Percentiles rank a stretch among this genome's conserved stretches.
These are phyloP conservation scores for Fusarium buharicum DNA, from an alignment of 2,329 filamentous ascomycete species.

Conservation along the genomic window DNA sequence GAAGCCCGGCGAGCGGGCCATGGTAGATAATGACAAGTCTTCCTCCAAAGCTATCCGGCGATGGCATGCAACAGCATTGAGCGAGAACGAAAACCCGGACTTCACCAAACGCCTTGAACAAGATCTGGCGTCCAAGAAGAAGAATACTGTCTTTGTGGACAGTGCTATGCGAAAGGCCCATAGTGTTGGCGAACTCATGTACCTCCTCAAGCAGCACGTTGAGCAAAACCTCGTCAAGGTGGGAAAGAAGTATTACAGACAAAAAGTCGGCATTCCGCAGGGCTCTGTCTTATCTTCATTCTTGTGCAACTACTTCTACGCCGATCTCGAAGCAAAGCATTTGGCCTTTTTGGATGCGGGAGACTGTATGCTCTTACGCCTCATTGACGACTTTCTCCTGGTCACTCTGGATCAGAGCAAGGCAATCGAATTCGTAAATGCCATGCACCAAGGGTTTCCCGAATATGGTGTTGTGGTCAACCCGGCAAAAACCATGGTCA, in stretches of 20 bases:
- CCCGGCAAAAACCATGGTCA: constrained; percentile 81
- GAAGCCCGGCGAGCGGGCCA: constrained; percentile 56
- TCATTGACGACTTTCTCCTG: constrained; percentile 94
- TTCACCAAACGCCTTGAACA: constrained; percentile 60
- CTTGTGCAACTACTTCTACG: constrained; percentile 96
- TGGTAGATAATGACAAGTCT: constrained; percentile 31
- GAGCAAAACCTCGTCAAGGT: constrained; percentile 86
- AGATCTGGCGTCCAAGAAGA: constrained; percentile 57
- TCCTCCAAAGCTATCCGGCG: constrained; percentile 55
- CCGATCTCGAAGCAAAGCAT: constrained; percentile 78
- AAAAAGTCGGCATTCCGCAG: constrained; percentile 90
- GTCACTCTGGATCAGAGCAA: constrained; percentile 76
- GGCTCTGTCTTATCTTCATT: constrained; percentile 88
- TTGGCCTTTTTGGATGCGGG: constrained; percentile 70
- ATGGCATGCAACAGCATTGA: constrained; percentile 65
- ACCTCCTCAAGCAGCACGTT: constrained; percentile 83
- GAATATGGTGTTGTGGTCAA: constrained; percentile 85
- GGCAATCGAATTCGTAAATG: constrained; percentile 76
- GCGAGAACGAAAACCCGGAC: constrained; percentile 53
- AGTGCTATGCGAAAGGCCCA: constrained; percentile 68
- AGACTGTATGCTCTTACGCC: constrained; percentile 76
- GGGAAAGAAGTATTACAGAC: constrained; percentile 87
- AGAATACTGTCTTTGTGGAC: constrained; percentile 82
- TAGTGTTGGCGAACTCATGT: constrained; percentile 68
- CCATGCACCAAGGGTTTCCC: constrained; percentile 82